phyloP scores from a whole-genome alignment of 805 yeast species.

The Yamadazyma tumulicola region DNA sequence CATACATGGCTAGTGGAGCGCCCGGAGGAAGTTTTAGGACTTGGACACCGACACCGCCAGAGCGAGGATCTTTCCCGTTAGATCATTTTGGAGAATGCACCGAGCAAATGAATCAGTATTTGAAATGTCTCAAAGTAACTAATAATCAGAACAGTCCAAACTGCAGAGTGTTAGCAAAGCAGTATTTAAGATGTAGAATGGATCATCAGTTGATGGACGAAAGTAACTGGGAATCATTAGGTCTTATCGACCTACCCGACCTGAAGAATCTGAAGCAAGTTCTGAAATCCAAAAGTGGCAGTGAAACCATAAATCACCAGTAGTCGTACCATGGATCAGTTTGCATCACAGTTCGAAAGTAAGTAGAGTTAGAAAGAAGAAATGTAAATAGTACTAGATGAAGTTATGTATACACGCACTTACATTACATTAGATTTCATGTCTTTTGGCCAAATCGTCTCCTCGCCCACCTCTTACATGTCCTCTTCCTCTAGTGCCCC shows the following conservation, averaged over 20 bases:
- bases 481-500: conserved; percentile 4
- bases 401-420: background rate
- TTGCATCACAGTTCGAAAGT: too few relatives aligned
- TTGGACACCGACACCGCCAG: conserved; percentile 88
- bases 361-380: background rate
- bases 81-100: conserved; percentile 87
- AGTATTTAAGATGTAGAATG: conserved; percentile 85
- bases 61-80: conserved; percentile 91
- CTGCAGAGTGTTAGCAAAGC: conserved; percentile 80
- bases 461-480: conserved; percentile 7
- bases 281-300: too few relatives aligned
- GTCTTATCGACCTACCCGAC: conserved; percentile 40
- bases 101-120: conserved; percentile 66
- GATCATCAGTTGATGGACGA: conserved; percentile 52
- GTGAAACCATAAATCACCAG: too few relatives aligned
- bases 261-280: background rate
- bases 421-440: background rate
- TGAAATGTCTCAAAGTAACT: conserved; percentile 74
- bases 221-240: conserved; percentile 42
- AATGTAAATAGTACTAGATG: background rate
- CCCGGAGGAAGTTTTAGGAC: conserved; percentile 32
- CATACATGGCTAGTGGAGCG: conserved; percentile 38
- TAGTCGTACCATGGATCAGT: too few relatives aligned
- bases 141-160: conserved; percentile 86
- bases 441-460: conserved; percentile 1